These are phyloP conservation scores for Phytopythium oedochilum DNA, from an alignment of 352 stramenopile species.

Conservation along the genomic window DNA sequence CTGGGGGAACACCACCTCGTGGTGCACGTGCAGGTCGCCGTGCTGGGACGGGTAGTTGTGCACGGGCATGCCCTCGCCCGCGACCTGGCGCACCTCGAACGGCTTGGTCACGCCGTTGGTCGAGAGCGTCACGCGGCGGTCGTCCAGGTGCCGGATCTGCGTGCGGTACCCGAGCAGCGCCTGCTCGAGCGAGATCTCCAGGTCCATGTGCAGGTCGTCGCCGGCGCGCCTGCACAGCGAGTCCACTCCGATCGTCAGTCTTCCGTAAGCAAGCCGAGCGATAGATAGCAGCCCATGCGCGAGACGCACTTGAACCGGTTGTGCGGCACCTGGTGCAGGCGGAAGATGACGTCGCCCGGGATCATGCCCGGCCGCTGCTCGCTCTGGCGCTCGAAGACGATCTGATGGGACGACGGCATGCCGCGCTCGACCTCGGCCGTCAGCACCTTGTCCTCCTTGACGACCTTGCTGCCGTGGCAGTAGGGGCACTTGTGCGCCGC, in stretches of 20 bases:
- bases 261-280: too few relatives aligned
- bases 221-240: slow-evolving; percentile 72
- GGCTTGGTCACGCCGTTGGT: slow-evolving; percentile 88
- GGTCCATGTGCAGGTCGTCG: slow-evolving; percentile 94
- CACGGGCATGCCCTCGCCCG: slow-evolving; percentile 95
- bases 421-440: slow-evolving; percentile 75
- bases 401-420: slow-evolving; percentile 81
- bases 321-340: slow-evolving; percentile 89
- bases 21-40: slow-evolving; percentile 94
- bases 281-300: too few relatives aligned
- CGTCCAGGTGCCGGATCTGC: slow-evolving; percentile 92
- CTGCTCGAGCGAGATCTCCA: slow-evolving; percentile 95
- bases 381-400: slow-evolving; percentile 85
- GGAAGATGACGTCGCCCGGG: slow-evolving; percentile 95
- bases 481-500: slow-evolving; percentile 94
- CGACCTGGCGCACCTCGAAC: slow-evolving; percentile 90
- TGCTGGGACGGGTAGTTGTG: slow-evolving; percentile 86
- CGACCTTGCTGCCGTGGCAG: slow-evolving; percentile 80
- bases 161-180: slow-evolving; percentile 94
- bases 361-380: slow-evolving; percentile 81
- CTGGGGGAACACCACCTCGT: slow-evolving; percentile 93
- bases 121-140: slow-evolving; percentile 86
- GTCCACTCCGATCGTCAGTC: background rate
- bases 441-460: slow-evolving; percentile 76
- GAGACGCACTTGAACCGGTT: slow-evolving; percentile 80